A percentile compares a stretch with the other conserved stretches of the same genome.
phyloP scores from a whole-genome alignment of 1,139 yeast genomes.

The Blastobotrys aristatus region DNA sequence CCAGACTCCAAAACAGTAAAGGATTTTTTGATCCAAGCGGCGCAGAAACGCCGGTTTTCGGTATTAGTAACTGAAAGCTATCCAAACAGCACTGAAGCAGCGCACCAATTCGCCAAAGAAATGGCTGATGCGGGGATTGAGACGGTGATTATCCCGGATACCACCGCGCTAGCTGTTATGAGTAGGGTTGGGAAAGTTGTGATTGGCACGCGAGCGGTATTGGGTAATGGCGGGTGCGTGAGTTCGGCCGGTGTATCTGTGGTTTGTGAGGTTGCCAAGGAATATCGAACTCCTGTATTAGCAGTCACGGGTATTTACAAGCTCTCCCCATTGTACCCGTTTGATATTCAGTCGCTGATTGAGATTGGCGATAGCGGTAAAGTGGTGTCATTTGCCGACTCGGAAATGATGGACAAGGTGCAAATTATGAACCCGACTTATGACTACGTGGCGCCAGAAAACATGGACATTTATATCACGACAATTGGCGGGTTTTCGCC shows the following conservation, averaged over 20 bases:
- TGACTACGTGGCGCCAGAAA: slow-evolving; percentile 91
- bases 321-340: slow-evolving; percentile 90
- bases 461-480: slow-evolving; percentile 89
- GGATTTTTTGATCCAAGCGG: slow-evolving; percentile 80
- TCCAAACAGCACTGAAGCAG: slow-evolving; percentile 74
- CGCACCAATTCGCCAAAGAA: slow-evolving; percentile 75
- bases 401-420: slow-evolving; percentile 55
- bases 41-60: slow-evolving; percentile 84
- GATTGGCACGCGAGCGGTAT: slow-evolving; percentile 85
- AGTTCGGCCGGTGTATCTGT: slow-evolving; percentile 87
- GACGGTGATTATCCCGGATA: slow-evolving; percentile 86
- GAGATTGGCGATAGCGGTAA: slow-evolving; percentile 94
- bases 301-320: slow-evolving; percentile 93
- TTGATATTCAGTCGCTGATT: slow-evolving; percentile 77
- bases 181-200: slow-evolving; percentile 95
- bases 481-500: slow-evolving; percentile 97
- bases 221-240: slow-evolving; percentile 94
- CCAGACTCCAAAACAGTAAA: slow-evolving; percentile 88
- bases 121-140: slow-evolving; percentile 84
- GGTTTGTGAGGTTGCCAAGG: slow-evolving; percentile 94
- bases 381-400: slow-evolving; percentile 67
- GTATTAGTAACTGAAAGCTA: slow-evolving; percentile 89
- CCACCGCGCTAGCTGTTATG: slow-evolving; percentile 93
- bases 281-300: slow-evolving; percentile 89
- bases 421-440: slow-evolving; percentile 89